Percentiles rank a stretch among this genome's conserved stretches.
phyloP scores from a whole-genome alignment of 306 rosid genomes.

The Pyrus bretschneideri region DNA sequence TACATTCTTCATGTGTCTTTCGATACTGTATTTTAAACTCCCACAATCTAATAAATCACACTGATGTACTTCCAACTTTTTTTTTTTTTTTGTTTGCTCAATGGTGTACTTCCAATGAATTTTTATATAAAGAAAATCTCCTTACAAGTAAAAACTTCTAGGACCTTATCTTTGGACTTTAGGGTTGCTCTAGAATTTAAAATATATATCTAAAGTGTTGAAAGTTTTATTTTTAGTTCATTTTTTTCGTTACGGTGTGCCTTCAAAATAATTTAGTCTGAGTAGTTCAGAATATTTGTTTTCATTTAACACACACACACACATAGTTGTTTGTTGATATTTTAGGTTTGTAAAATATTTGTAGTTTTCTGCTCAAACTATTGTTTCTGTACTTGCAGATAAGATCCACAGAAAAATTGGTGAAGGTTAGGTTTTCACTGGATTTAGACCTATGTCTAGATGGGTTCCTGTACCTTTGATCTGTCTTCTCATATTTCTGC shows the following conservation, averaged over 20 bases:
- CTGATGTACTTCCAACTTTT: slow-evolving; percentile 1
- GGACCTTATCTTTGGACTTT: neutral
- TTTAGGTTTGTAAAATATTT: neutral
- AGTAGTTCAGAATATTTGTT: neutral
- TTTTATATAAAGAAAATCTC: neutral
- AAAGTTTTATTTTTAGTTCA: neutral
- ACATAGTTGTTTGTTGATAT: neutral
- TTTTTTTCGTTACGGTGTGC: neutral
- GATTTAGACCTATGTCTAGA: neutral
- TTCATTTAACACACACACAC: neutral
- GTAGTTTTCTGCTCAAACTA: neutral
- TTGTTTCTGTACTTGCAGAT: slow-evolving; percentile 40
- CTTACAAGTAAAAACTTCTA: neutral
- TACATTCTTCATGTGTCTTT: slow-evolving; percentile 2
- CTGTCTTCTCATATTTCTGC: neutral
- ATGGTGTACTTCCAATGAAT: neutral
- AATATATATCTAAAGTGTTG: neutral
- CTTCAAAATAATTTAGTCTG: neutral
- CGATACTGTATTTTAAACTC: neutral
- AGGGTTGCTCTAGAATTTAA: neutral
- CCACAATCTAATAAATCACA: neutral
- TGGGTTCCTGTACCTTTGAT: neutral
- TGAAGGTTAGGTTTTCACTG: slow-evolving; percentile 41
- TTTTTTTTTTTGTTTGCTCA: neutral
- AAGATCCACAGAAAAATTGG: slow-evolving; percentile 77